Conservation (phyloP, 495 filamentous ascomycete genomes). For the Penicillium riverlandense region DNA sequence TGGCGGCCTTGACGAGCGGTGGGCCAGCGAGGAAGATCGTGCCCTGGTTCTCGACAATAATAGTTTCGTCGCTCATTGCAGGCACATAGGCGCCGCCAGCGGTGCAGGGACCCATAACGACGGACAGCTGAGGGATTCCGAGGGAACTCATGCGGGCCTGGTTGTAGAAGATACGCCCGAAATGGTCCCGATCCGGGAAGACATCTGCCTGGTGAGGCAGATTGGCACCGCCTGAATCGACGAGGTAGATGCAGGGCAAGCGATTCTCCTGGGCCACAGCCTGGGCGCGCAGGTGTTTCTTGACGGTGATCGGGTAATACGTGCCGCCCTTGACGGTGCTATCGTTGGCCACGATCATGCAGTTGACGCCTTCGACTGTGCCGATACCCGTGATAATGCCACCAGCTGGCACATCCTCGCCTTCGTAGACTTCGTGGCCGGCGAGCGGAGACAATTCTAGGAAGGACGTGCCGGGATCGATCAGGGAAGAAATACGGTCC, state of each 20-base stretch:
- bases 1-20: slow-evolving; percentile 93
- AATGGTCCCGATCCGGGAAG: slow-evolving; percentile 92
- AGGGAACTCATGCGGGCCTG: slow-evolving; percentile 79
- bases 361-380: slow-evolving; percentile 80
- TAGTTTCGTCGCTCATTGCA: slow-evolving; percentile 94
- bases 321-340: slow-evolving; percentile 99
- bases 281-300: slow-evolving; percentile 94
- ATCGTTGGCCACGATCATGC: slow-evolving; percentile 95
- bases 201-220: slow-evolving; percentile 94
- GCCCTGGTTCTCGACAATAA: slow-evolving; percentile 91
- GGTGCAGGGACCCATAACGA: slow-evolving; percentile 97
- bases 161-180: slow-evolving; percentile 97
- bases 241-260: slow-evolving; percentile 85
- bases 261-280: slow-evolving; percentile 84
- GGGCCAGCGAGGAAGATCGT: slow-evolving; percentile 96
- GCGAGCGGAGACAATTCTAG: slow-evolving; percentile 85
- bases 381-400: slow-evolving; percentile 94
- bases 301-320: slow-evolving; percentile 96
- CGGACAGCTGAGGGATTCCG: slow-evolving; percentile 87
- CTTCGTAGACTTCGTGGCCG: slow-evolving; percentile 78
- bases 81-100: slow-evolving; percentile 96
- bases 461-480: slow-evolving; percentile 87
- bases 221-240: slow-evolving; percentile 94
- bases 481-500: slow-evolving; percentile 79
- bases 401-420: slow-evolving; percentile 77